phyloP scores from a whole-genome alignment of 371 early-diverging fungal genomes.

The Mortierella sp. region DNA sequence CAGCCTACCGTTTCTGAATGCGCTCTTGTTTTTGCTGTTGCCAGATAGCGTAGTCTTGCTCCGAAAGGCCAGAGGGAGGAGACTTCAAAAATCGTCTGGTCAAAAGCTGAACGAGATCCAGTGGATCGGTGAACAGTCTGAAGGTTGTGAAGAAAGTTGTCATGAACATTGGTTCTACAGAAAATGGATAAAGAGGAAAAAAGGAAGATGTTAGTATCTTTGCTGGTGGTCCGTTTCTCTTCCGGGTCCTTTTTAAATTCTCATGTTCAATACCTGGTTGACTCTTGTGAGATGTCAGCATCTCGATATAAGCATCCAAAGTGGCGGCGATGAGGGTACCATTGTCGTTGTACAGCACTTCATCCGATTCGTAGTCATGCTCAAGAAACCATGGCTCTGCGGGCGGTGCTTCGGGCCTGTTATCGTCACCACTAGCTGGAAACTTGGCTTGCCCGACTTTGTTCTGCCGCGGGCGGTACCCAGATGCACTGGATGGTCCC shows the following conservation, averaged over 20 bases:
- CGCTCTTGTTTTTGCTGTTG: slow-evolving; percentile 84
- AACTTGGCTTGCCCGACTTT: slow-evolving; percentile 20
- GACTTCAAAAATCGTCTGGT: slow-evolving; percentile 72
- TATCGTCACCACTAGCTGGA: slow-evolving; percentile 14
- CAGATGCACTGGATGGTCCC: not conserved
- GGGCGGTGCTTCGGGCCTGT: not conserved
- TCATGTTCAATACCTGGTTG: slow-evolving; percentile 41
- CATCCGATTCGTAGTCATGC: slow-evolving; percentile 38
- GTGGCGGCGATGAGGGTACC: slow-evolving; percentile 31
- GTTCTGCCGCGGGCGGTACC: slow-evolving; percentile 29
- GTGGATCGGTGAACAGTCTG: slow-evolving; percentile 79
- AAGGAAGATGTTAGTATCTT: too few relatives aligned
- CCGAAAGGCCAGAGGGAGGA: slow-evolving; percentile 73
- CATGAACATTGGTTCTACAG: slow-evolving; percentile 78
- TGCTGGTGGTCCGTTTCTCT: not conserved
- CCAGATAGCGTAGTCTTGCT: slow-evolving; percentile 80
- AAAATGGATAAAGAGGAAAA: not conserved
- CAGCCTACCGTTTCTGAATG: slow-evolving; percentile 62
- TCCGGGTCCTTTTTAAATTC: too few relatives aligned
- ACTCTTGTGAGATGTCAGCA: slow-evolving; percentile 41
- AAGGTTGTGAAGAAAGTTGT: slow-evolving; percentile 88
- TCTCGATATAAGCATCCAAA: slow-evolving; percentile 40
- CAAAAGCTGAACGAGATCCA: slow-evolving; percentile 75
- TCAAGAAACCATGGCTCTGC: slow-evolving; percentile 39
- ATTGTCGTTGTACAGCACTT: slow-evolving; percentile 36